Percentiles rank a stretch among this genome's conserved stretches.
Evolutionary conservation across 2,329 filamentous ascomycete genomes (phyloP).

Genomic region (Aspergillus tanneri): DNA sequence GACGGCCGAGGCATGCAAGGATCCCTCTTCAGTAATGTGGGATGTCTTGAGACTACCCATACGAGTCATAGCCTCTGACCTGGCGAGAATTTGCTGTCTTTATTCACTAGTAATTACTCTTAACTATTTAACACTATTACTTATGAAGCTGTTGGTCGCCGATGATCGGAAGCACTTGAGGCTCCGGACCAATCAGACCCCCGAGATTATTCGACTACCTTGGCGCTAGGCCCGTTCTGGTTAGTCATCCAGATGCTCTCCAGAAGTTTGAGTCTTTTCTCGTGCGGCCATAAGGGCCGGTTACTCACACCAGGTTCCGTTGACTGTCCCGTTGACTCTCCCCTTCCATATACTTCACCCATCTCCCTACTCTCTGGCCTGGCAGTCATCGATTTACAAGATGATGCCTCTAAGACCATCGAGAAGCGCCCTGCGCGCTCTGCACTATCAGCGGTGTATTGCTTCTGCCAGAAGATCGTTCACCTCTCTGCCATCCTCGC

Average conservation of each 20-base stretch:
- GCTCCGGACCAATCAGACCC: slow-evolving; percentile 25
- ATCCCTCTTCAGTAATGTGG: too few species aligned
- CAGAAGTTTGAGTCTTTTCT: slow-evolving; percentile 18
- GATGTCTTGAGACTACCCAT: too few species aligned
- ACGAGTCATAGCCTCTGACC: too few species aligned
- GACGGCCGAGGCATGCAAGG: too few species aligned
- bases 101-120: too few species aligned
- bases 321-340: slow-evolving; percentile 21
- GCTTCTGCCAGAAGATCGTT: slow-evolving; percentile 41
- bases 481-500: slow-evolving; percentile 48
- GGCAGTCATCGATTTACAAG: slow-evolving; percentile 35
- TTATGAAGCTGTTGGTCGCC: too few species aligned
- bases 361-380: slow-evolving; percentile 29
- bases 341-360: slow-evolving; percentile 14
- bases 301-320: slow-evolving; percentile 19
- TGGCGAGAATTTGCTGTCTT: too few species aligned
- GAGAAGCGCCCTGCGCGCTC: slow-evolving; percentile 49
- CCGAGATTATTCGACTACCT: slow-evolving; percentile 26
- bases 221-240: slow-evolving; percentile 12
- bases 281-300: slow-evolving; percentile 26
- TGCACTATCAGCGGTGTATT: slow-evolving; percentile 45
- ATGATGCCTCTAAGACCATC: slow-evolving; percentile 55
- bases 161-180: slow-evolving; percentile 32
- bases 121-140: too few species aligned
- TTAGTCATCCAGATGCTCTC: slow-evolving; percentile 10